Conservation (phyloP, 305 asterid genomes). For the Ilex paraguariensis region DNA sequence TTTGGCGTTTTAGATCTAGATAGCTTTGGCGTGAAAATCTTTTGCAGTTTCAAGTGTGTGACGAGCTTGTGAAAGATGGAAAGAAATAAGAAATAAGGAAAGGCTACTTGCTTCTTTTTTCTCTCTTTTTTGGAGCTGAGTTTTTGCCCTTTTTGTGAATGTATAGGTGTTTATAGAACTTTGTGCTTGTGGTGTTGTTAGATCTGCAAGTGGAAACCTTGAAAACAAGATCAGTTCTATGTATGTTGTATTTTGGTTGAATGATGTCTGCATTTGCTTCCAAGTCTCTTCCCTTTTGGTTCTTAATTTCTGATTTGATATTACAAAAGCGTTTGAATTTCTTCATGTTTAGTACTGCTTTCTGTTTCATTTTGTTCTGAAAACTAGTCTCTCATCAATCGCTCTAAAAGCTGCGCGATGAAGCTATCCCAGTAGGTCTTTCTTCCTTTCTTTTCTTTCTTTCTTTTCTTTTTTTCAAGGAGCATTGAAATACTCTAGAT, state of each 20-base stretch:
- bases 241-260: conserved; percentile 27
- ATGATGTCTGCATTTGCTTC: conserved; percentile 12
- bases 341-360: too few relatives aligned
- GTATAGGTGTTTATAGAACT: conserved; percentile 59
- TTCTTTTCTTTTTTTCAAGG: too few relatives aligned
- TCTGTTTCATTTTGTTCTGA: too few relatives aligned
- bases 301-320: conserved; percentile 9
- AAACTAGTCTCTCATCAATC: too few relatives aligned
- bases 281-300: conserved; percentile 14
- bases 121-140: conserved; percentile 24
- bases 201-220: conserved; percentile 52
- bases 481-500: too few relatives aligned
- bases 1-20: conserved; percentile 21
- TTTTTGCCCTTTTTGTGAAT: conserved; percentile 77
- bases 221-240: conserved; percentile 42
- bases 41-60: too few relatives aligned
- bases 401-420: too few relatives aligned
- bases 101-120: neutral
- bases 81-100: neutral
- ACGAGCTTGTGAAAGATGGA: too few relatives aligned
- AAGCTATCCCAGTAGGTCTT: too few relatives aligned
- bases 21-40: neutral
- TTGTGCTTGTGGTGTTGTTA: conserved; percentile 66
- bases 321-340: neutral
- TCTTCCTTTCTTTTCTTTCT: too few relatives aligned